phyloP scores from a whole-genome alignment of 345 rosid genomes.

The Stellera chamaejasme region DNA sequence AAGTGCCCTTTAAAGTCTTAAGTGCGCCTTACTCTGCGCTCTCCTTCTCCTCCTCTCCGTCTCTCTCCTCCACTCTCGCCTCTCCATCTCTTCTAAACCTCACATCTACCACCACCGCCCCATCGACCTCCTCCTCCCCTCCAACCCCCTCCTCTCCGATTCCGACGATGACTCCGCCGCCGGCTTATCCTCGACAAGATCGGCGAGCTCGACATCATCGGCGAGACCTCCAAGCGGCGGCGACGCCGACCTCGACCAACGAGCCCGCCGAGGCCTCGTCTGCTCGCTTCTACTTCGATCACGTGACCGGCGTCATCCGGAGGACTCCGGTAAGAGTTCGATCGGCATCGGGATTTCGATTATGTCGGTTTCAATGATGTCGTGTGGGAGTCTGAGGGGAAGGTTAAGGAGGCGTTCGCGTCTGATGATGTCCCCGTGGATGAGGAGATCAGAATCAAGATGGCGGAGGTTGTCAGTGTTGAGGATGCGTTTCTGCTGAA shows the following conservation, averaged over 20 bases:
- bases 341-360: conserved; percentile 88
- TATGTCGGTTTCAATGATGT: conserved; percentile 25
- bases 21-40: conserved; percentile 70
- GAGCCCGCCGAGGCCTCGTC: conserved; percentile 21
- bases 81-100: conserved; percentile 45
- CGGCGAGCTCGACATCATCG: conserved; percentile 76
- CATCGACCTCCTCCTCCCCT: conserved; percentile 24
- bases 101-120: conserved; percentile 20
- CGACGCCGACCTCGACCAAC: conserved; percentile 34
- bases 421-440: conserved; percentile 80
- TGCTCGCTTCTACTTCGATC: conserved; percentile 65
- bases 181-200: conserved; percentile 40
- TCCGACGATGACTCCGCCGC: conserved; percentile 26
- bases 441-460: conserved; percentile 61
- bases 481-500: conserved; percentile 78
- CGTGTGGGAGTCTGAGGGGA: conserved; percentile 18
- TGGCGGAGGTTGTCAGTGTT: conserved; percentile 46
- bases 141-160: conserved; percentile 49
- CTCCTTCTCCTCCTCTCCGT: conserved; percentile 79
- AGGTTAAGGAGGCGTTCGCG: conserved; percentile 44
- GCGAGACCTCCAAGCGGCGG: conserved; percentile 28
- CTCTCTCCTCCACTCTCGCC: conserved; percentile 77
- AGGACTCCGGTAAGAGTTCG: conserved; percentile 54
- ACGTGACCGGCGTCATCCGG: conserved; percentile 47
- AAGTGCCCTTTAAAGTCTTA: no score